A percentile compares a stretch with the other conserved stretches of the same genome.
These are phyloP conservation scores for Aegilops longissima DNA, from an alignment of 176 grass and related monocot genomes.

Conservation along the genomic window DNA sequence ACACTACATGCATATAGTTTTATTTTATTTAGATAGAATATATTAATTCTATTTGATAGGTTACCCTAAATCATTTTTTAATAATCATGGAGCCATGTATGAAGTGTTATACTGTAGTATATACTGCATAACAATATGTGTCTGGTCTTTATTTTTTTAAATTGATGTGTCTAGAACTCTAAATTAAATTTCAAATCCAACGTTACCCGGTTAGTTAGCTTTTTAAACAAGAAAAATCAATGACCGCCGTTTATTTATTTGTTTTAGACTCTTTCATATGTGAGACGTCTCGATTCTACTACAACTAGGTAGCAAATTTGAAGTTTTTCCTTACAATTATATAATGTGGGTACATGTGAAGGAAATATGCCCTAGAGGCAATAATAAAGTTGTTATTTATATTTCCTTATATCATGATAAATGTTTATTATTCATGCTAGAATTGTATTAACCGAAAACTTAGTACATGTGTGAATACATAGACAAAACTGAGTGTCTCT, in stretches of 20 bases:
- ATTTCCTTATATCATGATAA: too few species aligned
- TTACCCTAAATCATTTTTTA: background rate
- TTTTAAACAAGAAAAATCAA: too few species aligned
- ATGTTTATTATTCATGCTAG: too few species aligned
- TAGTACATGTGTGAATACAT: too few species aligned
- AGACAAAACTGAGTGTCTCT: too few species aligned
- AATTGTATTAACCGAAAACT: too few species aligned
- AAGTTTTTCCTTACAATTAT: too few species aligned
- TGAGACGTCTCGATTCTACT: background rate
- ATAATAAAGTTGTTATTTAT: too few species aligned
- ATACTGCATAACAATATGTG: too few species aligned
- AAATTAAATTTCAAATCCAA: background rate
- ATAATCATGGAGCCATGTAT: background rate
- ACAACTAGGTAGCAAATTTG: too few species aligned
- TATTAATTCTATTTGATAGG: background rate
- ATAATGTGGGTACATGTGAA: background rate
- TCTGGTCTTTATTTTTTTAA: background rate
- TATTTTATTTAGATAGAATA: background rate
- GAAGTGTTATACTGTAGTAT: background rate
- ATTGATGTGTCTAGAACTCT: background rate
- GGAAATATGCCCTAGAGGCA: too few species aligned
- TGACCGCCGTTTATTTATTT: too few species aligned
- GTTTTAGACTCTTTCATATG: background rate
- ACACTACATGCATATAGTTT: background rate
- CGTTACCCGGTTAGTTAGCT: background rate